Conservation (phyloP, 2,329 filamentous ascomycete species). For the Scortechinia acanthostroma region DNA sequence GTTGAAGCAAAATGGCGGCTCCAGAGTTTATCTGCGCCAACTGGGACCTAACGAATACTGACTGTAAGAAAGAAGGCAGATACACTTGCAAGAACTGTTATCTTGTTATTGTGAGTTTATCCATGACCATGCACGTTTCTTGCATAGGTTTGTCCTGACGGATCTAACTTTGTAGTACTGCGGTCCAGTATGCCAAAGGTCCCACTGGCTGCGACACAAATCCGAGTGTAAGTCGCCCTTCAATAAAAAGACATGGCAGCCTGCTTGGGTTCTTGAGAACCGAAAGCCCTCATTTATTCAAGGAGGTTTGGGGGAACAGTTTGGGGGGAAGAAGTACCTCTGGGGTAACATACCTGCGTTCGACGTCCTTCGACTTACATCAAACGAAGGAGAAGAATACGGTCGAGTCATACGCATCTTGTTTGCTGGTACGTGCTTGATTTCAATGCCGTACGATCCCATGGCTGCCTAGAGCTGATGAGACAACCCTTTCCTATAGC, state of each 20-base stretch:
- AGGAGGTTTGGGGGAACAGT: background rate
- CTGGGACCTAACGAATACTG: too few species aligned
- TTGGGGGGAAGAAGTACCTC: background rate
- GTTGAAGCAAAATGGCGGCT: too few species aligned
- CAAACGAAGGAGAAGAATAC: background rate
- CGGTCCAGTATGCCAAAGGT: background rate
- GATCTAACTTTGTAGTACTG: too few species aligned
- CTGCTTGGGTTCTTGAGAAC: background rate
- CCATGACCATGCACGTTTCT: too few species aligned
- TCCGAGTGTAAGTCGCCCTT: background rate
- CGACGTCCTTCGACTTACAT: background rate
- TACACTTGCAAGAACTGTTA: too few species aligned
- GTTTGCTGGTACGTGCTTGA: background rate
- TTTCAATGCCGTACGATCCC: too few species aligned
- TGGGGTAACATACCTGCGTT: background rate
- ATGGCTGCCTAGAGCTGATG: too few species aligned
- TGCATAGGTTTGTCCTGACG: too few species aligned
- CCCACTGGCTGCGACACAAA: background rate
- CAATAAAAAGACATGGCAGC: background rate
- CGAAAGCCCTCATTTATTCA: background rate
- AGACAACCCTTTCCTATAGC: background rate
- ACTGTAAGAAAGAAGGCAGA: too few species aligned
- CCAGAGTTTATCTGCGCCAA: too few species aligned
- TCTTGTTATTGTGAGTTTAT: too few species aligned
- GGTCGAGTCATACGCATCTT: background rate